Evolutionary conservation across 768 basidiomycete genomes (phyloP), one percentile per base, ranked within the genome.

Genomic region (Leccinum subtestaceum): DNA sequence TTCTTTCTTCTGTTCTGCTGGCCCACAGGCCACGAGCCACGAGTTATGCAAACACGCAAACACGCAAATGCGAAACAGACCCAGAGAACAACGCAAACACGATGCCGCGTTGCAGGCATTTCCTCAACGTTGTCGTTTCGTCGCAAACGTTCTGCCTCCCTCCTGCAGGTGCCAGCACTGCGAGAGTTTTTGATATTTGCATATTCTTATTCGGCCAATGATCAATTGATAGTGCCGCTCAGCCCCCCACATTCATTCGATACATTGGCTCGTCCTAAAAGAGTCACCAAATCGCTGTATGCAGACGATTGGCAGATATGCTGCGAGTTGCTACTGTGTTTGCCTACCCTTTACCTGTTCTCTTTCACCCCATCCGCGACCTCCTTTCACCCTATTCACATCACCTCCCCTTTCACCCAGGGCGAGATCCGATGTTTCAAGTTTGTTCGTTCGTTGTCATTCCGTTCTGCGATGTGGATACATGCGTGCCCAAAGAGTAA

Each of bases 401-500:
- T 19, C 38, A 40, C 17, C 17, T 50, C 11, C 38, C 48, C 10
- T 32, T 4, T 3, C 17, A 17, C 46, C 46, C 51, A 47, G 23
- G 19, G 29, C 10, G 40, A 61, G 59, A 53, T 61, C 59, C 60
- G 52, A 31, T 52, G 19, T 56, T 17, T 34, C 13, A 43, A 45
- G 19, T 19, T 15, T 15, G 47, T 27, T 23, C 47, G 23, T 61
- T 53, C 52, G 48, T 27, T 49, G n/a, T 54, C 4, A 29, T 53
- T 64, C 23, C 52, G 52, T 52, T 53, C 34, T 53, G 52, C 27
- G 48, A 25, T 17, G 31, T 51, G 15, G 19, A n/a, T 57, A 64
- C 46, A 40, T 51, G 34, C 11, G 21, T 53, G 31, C 31, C 50
- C 50, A 5, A 10, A 32, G 6, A 34, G 29, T 45, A 48, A 48